Evolutionary conservation across 352 stramenopile genomes (phyloP).

Genomic region (Globisporangium yorkense): DNA sequence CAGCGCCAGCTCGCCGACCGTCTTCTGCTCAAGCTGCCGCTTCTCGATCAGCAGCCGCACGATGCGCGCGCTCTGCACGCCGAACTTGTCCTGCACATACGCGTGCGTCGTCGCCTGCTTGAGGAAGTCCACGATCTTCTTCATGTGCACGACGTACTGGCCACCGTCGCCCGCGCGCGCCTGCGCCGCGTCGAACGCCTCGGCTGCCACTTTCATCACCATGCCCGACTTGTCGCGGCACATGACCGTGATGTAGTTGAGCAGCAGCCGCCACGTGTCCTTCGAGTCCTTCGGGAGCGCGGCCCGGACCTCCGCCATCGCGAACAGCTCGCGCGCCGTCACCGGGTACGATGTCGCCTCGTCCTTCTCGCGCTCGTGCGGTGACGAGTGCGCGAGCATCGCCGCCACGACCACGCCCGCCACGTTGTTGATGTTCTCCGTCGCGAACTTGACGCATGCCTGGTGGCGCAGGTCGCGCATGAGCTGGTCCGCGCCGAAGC

Average conservation of each 20-base stretch:
- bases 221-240: conserved; percentile 86
- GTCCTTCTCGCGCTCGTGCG: conserved; percentile 76
- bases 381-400: conserved; percentile 78
- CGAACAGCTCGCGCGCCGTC: conserved; percentile 72
- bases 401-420: conserved; percentile 69
- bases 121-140: conserved; percentile 82
- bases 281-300: conserved; percentile 69
- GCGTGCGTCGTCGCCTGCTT: conserved; percentile 72
- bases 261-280: conserved; percentile 76
- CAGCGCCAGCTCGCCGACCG: conserved; percentile 75
- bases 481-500: conserved; percentile 69
- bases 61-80: conserved; percentile 76
- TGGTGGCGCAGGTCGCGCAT: conserved; percentile 76
- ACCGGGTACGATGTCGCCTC: conserved; percentile 74
- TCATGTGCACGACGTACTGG: conserved; percentile 88
- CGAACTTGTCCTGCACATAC: conserved; percentile 80
- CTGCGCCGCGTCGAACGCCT: conserved; percentile 61
- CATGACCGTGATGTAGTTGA: conserved; percentile 89
- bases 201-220: conserved; percentile 74
- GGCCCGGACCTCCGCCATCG: conserved; percentile 59
- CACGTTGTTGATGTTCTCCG: conserved; percentile 82
- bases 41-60: conserved; percentile 82
- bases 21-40: conserved; percentile 84
- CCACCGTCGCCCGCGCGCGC: conserved; percentile 62
- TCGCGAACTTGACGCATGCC: conserved; percentile 74